Conservation (phyloP, 2,329 filamentous ascomycete genomes). For the Gnomoniopsis smithogilvyi region DNA sequence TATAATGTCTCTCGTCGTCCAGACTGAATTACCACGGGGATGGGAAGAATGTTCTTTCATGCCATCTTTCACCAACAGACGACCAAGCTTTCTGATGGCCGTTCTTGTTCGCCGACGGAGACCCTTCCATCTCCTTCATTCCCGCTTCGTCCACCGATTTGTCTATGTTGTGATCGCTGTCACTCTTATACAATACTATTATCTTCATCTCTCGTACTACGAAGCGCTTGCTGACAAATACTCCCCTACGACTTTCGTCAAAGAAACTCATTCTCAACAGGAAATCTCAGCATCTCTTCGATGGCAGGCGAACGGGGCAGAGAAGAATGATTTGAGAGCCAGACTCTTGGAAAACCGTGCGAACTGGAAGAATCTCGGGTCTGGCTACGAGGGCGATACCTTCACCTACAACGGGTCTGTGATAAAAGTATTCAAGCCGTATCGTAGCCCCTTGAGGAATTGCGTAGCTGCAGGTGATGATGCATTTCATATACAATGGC, state of each 20-base stretch:
- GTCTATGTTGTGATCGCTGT: not conserved
- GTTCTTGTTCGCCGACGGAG: not conserved
- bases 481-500: slow-evolving; percentile 24
- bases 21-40: too few relatives aligned
- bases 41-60: not conserved
- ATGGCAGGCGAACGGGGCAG: not conserved
- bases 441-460: slow-evolving; percentile 28
- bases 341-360: slow-evolving; percentile 20
- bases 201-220: slow-evolving; percentile 3
- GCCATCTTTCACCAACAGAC: not conserved
- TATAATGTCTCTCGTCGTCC: too few relatives aligned
- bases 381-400: slow-evolving; percentile 29
- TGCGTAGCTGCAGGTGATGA: slow-evolving; percentile 23
- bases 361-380: slow-evolving; percentile 27
- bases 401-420: slow-evolving; percentile 27
- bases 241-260: slow-evolving; percentile 1
- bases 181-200: slow-evolving; percentile 1
- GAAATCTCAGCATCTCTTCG: not conserved
- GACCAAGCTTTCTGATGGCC: not conserved
- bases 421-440: slow-evolving; percentile 28
- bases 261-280: not conserved
- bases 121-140: slow-evolving; percentile 3
- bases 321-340: not conserved
- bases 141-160: slow-evolving; percentile 5
- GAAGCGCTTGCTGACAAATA: slow-evolving; percentile 6